Percentiles rank a stretch among this genome's conserved stretches.
Conservation (phyloP, 495 filamentous ascomycete genomes). For the Neohortaea acidophila region DNA sequence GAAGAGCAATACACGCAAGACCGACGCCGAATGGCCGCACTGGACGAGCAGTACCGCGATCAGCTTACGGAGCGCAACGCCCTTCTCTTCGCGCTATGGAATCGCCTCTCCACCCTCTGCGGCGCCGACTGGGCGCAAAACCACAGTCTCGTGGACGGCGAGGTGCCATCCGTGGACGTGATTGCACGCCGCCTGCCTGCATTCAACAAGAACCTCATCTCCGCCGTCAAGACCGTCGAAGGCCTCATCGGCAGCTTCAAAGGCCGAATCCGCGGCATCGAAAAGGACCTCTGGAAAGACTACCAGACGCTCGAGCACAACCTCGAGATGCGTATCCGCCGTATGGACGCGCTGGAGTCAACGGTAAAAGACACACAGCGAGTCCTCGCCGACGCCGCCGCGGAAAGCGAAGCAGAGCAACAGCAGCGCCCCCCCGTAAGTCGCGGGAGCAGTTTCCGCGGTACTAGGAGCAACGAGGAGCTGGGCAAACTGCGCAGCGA, state of each 20-base stretch:
- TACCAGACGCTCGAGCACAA: constrained; percentile 75
- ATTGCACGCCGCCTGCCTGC: constrained; percentile 59
- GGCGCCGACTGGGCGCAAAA: constrained; percentile 84
- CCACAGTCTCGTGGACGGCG: constrained; percentile 76
- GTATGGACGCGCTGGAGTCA: constrained; percentile 74
- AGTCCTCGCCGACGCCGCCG: constrained; percentile 6
- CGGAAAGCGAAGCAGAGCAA: constrained; percentile 4
- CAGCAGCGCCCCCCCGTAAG: constrained; percentile 14
- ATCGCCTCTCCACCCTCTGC: constrained; percentile 68
- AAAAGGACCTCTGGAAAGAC: constrained; percentile 76
- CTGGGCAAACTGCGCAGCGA: constrained; percentile 59
- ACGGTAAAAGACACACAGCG: constrained; percentile 33
- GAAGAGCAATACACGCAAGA: constrained; percentile 60
- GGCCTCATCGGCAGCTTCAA: constrained; percentile 67
- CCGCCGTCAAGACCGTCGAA: constrained; percentile 80
- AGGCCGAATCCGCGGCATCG: constrained; percentile 60
- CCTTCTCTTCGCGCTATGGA: constrained; percentile 74
- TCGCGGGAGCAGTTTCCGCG: constrained; percentile 19
- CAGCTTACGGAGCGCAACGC: constrained; percentile 81
- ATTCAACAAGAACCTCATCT: constrained; percentile 76
- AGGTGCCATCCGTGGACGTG: constrained; percentile 65
- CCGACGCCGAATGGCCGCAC: constrained; percentile 50
- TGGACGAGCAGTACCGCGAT: constrained; percentile 69
- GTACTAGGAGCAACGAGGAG: constrained; percentile 31
- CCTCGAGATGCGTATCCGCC: constrained; percentile 62